Percentiles rank a stretch among this genome's conserved stretches.
phyloP scores from a whole-genome alignment of 306 rosid species.

The Vigna unguiculata region DNA sequence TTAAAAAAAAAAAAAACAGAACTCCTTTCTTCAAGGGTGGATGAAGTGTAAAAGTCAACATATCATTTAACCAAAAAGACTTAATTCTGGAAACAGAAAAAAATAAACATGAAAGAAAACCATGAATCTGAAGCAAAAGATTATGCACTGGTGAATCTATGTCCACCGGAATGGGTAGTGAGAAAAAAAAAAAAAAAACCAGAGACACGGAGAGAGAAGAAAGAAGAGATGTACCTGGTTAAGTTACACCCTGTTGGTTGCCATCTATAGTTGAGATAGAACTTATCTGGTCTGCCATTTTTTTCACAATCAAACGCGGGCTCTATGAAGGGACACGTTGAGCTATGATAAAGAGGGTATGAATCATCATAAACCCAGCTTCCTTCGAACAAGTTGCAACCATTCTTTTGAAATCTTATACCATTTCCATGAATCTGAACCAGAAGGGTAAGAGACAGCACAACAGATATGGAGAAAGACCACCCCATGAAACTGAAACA shows the following conservation, averaged over 20 bases:
- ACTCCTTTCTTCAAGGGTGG: no score
- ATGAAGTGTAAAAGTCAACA: neutral
- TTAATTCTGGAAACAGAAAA: neutral
- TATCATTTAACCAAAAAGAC: neutral
- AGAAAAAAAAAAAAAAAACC: neutral
- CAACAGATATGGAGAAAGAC: constrained; percentile 3
- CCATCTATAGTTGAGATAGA: constrained; percentile 78
- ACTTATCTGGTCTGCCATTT: constrained; percentile 73
- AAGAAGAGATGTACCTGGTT: constrained; percentile 55
- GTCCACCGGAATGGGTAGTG: neutral
- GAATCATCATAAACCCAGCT: constrained; percentile 67
- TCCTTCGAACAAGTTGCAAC: constrained; percentile 66
- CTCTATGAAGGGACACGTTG: constrained; percentile 66
- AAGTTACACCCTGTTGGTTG: constrained; percentile 69
- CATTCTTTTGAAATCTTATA: constrained; percentile 4
- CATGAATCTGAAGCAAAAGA: neutral
- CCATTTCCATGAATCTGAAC: constrained; percentile 38
- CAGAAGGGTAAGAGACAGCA: constrained; percentile 30
- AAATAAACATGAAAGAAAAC: neutral
- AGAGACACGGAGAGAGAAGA: neutral
- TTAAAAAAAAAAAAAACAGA: no score
- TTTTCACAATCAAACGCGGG: constrained; percentile 61
- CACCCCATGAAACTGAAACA: constrained; percentile 43
- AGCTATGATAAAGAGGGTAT: constrained; percentile 64
- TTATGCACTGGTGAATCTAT: neutral